Evolutionary conservation across 345 rosid species (phyloP), one percentile per base, ranked within the genome.

Genomic region (Citrus australasica): DNA sequence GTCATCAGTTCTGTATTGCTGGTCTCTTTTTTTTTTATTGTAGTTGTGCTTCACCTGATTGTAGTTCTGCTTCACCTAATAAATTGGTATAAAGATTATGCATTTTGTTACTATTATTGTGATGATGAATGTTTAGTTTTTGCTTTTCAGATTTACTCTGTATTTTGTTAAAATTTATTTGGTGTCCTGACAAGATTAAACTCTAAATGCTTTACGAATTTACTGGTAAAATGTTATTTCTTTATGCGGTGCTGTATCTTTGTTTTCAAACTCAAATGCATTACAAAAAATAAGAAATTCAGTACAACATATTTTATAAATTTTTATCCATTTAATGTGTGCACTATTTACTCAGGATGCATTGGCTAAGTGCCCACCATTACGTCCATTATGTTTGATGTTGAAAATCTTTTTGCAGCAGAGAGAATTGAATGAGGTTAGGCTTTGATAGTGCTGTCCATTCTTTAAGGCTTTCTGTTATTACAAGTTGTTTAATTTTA

Each of bases 371-470:
- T 89, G 87, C 90, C 98, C 98, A 74, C 91, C 93, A 53, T 37
- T 92, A 69, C 93, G 91, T 37, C 95, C 98, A 66, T 83, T 95
- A 75, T 93, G 97, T 81, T 85, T 93, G 77, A 93, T 92, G 79
- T 79, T 95, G 86, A 95, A 95, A 92, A 93, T 92, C 7, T 95
- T 95, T 85, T 83, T 95, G 78, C 99, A 95, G 79, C 99, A 95
- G 80, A 93, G 99, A 83, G 98, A 89, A 69, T 90, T 92, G 62
- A 95, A 95, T 78, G 99, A 95, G 97, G 99, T 95, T 66, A 81
- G 80, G 69, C 73, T 71, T 73, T 77, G 24, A 63, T 37, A 46
- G 24, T 56, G 13, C 55, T 58, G 77, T 7, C 13, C 32, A 35
- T 74, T 75, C 21, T 24, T 46, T 35, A 17, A 19, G 71, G 74